Conservation (phyloP, 2,329 filamentous ascomycete species). For the Aspergillaceae sp. region DNA sequence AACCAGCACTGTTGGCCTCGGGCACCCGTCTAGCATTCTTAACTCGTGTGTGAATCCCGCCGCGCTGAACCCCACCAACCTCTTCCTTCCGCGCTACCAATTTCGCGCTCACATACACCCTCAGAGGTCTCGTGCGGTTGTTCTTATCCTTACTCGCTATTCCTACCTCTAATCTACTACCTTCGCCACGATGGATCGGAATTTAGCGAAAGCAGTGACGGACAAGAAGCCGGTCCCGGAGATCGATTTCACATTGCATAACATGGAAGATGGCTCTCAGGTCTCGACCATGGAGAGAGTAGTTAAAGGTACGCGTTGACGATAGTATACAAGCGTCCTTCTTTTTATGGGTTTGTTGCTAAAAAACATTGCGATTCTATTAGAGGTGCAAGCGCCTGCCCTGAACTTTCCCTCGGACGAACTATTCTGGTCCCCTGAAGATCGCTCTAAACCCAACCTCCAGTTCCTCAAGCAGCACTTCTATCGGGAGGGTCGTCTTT, state of each 20-base stretch:
- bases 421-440: constrained; percentile 83
- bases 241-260: constrained; percentile 97
- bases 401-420: constrained; percentile 88
- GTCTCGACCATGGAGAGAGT: constrained; percentile 94
- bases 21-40: neutral
- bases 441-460: constrained; percentile 81
- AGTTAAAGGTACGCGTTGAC: constrained; percentile 71
- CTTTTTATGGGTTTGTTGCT: constrained; percentile 5
- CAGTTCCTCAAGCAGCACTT: constrained; percentile 96
- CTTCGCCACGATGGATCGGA: constrained; percentile 31
- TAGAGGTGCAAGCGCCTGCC: constrained; percentile 96
- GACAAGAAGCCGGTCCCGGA: constrained; percentile 94
- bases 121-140: neutral
- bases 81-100: constrained; percentile 5
- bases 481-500: constrained; percentile 92
- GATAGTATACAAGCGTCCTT: neutral
- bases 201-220: constrained; percentile 76
- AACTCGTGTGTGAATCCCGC: constrained; percentile 10
- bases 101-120: constrained; percentile 1
- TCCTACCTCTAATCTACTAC: constrained; percentile 3
- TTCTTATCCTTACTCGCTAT: constrained; percentile 1
- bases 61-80: constrained; percentile 16
- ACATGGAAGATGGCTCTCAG: constrained; percentile 93
- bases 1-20: neutral
- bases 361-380: constrained; percentile 5